A percentile compares a stretch with the other conserved stretches of the same genome.
phyloP scores from a whole-genome alignment of 805 yeast genomes.

The Metschnikowia baotianmanensis region DNA sequence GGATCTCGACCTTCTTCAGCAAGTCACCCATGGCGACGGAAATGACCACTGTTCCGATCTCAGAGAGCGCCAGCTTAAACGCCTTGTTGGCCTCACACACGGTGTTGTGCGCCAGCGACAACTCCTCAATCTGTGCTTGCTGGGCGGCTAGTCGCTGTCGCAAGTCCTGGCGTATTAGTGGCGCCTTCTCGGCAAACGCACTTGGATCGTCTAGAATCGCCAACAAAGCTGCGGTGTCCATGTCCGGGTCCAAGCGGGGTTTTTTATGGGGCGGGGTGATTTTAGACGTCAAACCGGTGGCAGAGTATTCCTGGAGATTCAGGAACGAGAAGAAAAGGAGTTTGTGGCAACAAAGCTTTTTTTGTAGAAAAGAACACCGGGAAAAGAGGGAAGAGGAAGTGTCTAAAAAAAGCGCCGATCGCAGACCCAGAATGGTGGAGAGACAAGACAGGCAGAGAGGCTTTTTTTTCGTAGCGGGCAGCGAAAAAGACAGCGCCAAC shows the following conservation, averaged over 20 bases:
- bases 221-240: constrained; percentile 35
- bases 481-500: too few species aligned
- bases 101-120: constrained; percentile 33
- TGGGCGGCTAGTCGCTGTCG: constrained; percentile 29
- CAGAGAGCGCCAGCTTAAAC: constrained; percentile 66
- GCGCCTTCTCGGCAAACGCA: constrained; percentile 27
- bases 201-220: constrained; percentile 40
- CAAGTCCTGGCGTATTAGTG: constrained; percentile 31
- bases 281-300: constrained; percentile 15
- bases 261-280: constrained; percentile 15
- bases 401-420: not conserved
- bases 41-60: constrained; percentile 81
- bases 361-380: not conserved
- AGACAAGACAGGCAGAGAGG: not conserved
- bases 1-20: constrained; percentile 74
- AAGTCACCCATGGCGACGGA: constrained; percentile 89
- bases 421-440: not conserved
- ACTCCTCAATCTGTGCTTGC: constrained; percentile 25
- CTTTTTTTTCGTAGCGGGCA: too few species aligned
- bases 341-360: not conserved
- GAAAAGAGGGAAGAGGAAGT: not conserved
- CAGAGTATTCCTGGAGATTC: not conserved
- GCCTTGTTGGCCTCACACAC: constrained; percentile 60
- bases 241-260: constrained; percentile 21
- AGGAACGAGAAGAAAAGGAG: too few species aligned